phyloP scores from a whole-genome alignment of 1,284 basidiomycete genomes.

The Ceratobasidium theobromae region DNA sequence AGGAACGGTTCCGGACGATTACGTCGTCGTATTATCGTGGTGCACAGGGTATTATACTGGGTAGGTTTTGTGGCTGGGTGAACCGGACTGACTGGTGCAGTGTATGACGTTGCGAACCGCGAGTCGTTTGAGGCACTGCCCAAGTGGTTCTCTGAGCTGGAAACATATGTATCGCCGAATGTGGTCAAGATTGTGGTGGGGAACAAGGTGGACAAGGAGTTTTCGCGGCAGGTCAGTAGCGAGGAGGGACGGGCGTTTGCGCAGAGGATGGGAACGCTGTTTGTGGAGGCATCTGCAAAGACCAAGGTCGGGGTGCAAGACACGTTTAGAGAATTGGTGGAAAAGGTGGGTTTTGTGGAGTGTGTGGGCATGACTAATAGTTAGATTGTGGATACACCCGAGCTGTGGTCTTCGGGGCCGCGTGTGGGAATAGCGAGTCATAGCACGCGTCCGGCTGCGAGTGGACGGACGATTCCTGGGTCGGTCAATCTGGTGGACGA shows the following conservation, averaged over 20 bases:
- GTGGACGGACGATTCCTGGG: constrained; percentile 9
- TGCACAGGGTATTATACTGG: constrained; percentile 82
- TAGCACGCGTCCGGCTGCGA: constrained; percentile 3
- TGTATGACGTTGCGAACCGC: constrained; percentile 91
- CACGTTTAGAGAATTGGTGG: constrained; percentile 79
- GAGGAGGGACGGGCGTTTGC: constrained; percentile 84
- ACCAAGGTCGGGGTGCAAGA: constrained; percentile 78
- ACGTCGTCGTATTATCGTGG: constrained; percentile 92
- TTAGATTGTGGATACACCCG: constrained; percentile 58
- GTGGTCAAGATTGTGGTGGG: constrained; percentile 93
- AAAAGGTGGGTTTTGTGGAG: constrained; percentile 50
- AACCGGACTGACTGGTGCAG: constrained; percentile 46
- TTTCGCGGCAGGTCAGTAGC: constrained; percentile 81
- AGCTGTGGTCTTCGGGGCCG: constrained; percentile 56
- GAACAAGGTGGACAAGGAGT: constrained; percentile 97
- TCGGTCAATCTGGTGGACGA: constrained; percentile 19
- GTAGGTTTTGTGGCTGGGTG: neutral
- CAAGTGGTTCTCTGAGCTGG: constrained; percentile 91
- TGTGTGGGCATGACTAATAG: no score
- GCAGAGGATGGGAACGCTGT: constrained; percentile 74
- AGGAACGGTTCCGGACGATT: constrained; percentile 89
- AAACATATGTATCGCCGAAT: constrained; percentile 84
- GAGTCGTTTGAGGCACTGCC: constrained; percentile 91
- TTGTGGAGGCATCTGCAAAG: constrained; percentile 89
- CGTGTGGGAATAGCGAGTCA: neutral